Evolutionary conservation across 768 basidiomycete species (phyloP).

Genomic region (Boletus vermiculosoides): DNA sequence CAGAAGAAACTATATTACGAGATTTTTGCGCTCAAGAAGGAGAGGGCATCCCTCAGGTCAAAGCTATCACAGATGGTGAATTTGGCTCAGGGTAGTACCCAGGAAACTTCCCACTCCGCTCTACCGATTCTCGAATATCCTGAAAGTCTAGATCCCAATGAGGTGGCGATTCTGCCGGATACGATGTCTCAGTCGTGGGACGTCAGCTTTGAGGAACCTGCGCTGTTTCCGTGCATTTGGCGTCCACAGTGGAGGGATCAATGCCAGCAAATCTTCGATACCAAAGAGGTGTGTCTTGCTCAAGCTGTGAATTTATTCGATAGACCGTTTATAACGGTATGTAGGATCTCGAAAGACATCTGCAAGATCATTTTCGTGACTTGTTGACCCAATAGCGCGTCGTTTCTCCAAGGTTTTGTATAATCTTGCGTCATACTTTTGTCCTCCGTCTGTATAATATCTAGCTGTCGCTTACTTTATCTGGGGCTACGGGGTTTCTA

Average conservation of each 20-base stretch:
- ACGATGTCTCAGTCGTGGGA: conserved; percentile 1
- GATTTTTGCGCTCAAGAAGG: conserved; percentile 22
- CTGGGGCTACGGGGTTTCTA: neutral
- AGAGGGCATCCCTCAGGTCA: conserved; percentile 18
- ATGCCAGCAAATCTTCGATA: conserved; percentile 29
- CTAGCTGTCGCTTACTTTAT: neutral
- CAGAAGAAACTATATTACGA: conserved; percentile 17
- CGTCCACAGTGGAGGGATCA: conserved; percentile 27
- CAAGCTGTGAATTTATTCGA: neutral
- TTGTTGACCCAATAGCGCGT: neutral
- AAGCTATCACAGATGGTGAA: conserved; percentile 12
- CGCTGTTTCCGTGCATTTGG: conserved; percentile 31
- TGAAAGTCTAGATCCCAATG: conserved; percentile 24
- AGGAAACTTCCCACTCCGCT: conserved; percentile 2
- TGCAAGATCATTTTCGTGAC: conserved; percentile 21
- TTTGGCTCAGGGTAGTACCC: neutral
- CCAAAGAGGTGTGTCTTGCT: conserved; percentile 26
- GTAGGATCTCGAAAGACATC: conserved; percentile 27
- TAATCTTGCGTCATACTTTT: neutral
- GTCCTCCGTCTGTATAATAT: neutral
- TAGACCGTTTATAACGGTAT: neutral
- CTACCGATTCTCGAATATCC: neutral
- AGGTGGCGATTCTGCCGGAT: conserved; percentile 9
- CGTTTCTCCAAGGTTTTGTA: neutral
- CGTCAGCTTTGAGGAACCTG: conserved; percentile 16